Evolutionary conservation across 768 basidiomycete species (phyloP), one percentile per base, ranked within the genome.

Genomic region (Boletus barrowsii): DNA sequence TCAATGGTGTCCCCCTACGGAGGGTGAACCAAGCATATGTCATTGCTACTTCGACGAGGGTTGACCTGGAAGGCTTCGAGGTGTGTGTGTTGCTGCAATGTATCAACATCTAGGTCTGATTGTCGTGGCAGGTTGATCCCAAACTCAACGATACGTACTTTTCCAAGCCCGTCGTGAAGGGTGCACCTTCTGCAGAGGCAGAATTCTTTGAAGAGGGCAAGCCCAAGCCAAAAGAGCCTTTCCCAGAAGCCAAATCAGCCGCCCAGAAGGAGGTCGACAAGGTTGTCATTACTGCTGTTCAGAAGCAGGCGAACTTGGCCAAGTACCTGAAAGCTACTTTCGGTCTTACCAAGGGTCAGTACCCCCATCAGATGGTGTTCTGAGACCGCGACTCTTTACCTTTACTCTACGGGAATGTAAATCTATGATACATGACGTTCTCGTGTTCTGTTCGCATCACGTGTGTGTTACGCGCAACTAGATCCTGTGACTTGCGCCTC

Each of bases 21-120:
- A 86, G 97, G 73, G 94, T 99, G 56, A 96, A 94, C 80, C 96
- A 98, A 79, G 93, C 97, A 51, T 99, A 99, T 72, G 93, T 95
- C 58, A 98, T 99, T 68, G 93, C 96, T 54, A 99, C 97, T 55
- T 94, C 94, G 53, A 98, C 97, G 63, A 93, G 87, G 76, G 75
- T 98, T 62, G 90, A 96, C 61, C 73, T 98, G 54, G 80, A 77
- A 26, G 81, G 77, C 54, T 76, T 90, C 72, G 82, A 83, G 78
- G 93, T 93, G 65, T 59, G 82, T 78, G 46, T 24, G 35, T 53
- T 41, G 2, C n/a, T 18, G 26, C n/a, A 3, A 26, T 29, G 7
- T 24, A 45, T 42, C 22, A 9, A 49, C 8, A n/a, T 36, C 26
- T 20, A 30, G 37, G 52, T 46, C 47, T 49, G 42, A 58, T 50